Base-by-base conservation (phyloP, 2,329 filamentous ascomycete genomes). In the Hymenoscyphus fraxineus region DNA sequence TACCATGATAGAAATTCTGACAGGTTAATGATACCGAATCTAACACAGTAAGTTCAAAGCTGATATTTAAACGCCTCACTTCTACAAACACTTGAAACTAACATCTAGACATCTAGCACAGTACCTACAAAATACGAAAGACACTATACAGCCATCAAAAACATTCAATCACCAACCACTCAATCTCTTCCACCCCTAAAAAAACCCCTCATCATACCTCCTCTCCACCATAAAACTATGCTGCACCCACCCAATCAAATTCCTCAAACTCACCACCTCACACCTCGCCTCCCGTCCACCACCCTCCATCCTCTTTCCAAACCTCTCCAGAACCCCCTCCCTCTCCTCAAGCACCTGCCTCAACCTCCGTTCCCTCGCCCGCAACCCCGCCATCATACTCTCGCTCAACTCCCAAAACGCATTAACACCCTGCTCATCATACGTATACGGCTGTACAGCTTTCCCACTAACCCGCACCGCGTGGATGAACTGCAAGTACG, bases 151-250 rank as follows among this genome's bases (percentile, higher is more conserved):
- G 7, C 7, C 6, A 10, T 35, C 35, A 35, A 35, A 35, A 35
- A 4, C 32, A 4, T 35, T 10, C 6, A 3, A 35, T 1, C 9
- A 1, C 35, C 19, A 13, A 31, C 22, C 9, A 4, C 13, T 31
- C 19, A 6, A 22, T 51, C n/a, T n/a, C n/a, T n/a, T n/a, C n/a
- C n/a, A n/a, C n/a, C n/a, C n/a, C n/a, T 19, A 54, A 27, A 54
- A 54, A 19, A 27, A 54, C n/a, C 47, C 47, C 19, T 54, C 47
- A 54, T 54, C 13, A 54, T 54, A 54, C 47, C 22, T 54, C 47
- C 47, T 54, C 47, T 54, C 47, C 22, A 54, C 47, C 19, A 54
- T 54, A 54, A 54, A 54, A 27, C 47, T 54, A 27, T 54, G 47
- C 19, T 54, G 47, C 22, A 54, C 47, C 47, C 47, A 54, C 19